Conservation (phyloP, 208 protist genomes). For the Acanthamoeba quina region DNA sequence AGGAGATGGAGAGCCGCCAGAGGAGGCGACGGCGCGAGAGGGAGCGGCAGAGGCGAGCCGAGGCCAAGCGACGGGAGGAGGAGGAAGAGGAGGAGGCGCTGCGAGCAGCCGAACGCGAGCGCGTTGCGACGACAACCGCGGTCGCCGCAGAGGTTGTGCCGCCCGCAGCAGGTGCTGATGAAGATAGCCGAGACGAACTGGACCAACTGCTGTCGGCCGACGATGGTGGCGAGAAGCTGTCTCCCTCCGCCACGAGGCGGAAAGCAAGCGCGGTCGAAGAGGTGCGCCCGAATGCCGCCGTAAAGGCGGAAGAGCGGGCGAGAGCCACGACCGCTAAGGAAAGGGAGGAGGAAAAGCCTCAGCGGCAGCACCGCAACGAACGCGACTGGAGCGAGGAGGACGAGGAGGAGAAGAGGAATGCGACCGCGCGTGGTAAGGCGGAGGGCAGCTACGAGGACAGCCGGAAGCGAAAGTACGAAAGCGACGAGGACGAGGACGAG, state of each 20-base stretch:
- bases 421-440: not conserved
- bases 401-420: not conserved
- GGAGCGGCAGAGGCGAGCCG: not conserved
- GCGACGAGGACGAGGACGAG: constrained; percentile 25
- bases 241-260: not conserved
- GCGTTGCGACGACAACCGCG: too few species aligned
- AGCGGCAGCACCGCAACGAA: not conserved
- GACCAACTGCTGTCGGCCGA: not conserved
- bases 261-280: not conserved
- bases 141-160: not conserved
- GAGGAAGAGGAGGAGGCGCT: not conserved
- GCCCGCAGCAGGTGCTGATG: not conserved
- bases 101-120: not conserved
- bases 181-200: constrained; percentile 9
- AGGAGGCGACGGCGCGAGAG: not conserved
- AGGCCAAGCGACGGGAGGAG: not conserved
- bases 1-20: not conserved
- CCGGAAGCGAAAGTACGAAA: not conserved
- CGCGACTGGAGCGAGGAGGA: constrained; percentile 7
- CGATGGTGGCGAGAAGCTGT: not conserved
- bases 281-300: not conserved
- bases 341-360: not conserved
- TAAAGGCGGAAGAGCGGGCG: not conserved
- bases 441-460: not conserved
- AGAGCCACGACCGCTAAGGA: not conserved